Percentiles rank a stretch among this genome's conserved stretches.
Conservation (phyloP, 805 yeast species). For the Kuraishia capsulata region DNA sequence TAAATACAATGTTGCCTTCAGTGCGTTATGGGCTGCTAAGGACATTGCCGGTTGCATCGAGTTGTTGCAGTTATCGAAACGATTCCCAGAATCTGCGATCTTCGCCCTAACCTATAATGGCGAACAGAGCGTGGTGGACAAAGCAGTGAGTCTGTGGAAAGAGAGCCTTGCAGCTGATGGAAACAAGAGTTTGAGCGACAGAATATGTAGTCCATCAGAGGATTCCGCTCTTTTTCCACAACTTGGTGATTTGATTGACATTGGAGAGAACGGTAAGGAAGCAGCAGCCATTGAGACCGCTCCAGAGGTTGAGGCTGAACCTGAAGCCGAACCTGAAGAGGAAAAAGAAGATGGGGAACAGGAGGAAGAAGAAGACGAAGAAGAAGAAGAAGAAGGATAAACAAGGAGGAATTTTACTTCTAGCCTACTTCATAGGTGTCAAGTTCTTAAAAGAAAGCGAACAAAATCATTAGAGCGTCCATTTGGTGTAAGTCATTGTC, state of each 20-base stretch:
- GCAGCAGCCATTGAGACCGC: constrained; percentile 28
- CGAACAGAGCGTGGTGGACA: constrained; percentile 27
- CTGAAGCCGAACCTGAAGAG: constrained; percentile 7
- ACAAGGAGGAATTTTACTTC: too few species aligned
- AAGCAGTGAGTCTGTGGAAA: constrained; percentile 62
- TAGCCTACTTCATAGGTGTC: too few species aligned
- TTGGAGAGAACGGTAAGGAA: too few species aligned
- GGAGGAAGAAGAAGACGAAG: constrained; percentile 9
- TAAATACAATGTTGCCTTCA: constrained; percentile 83
- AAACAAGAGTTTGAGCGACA: constrained; percentile 49
- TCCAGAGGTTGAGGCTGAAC: constrained; percentile 14
- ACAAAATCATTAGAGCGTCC: too few species aligned
- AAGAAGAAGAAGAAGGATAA: constrained; percentile 7
- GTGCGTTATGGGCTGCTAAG: constrained; percentile 82
- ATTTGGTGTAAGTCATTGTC: not conserved
- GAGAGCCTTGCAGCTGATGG: constrained; percentile 38
- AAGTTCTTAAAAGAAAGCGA: too few species aligned
- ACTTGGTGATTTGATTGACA: constrained; percentile 28
- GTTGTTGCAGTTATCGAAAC: constrained; percentile 56
- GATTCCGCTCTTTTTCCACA: constrained; percentile 25
- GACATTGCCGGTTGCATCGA: constrained; percentile 55
- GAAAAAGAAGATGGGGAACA: constrained; percentile 13
- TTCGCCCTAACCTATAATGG: constrained; percentile 66
- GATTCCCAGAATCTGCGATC: constrained; percentile 79
- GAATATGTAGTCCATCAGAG: constrained; percentile 39